A percentile compares a stretch with the other conserved stretches of the same genome.
phyloP scores from a whole-genome alignment of 106 monocot genomes.

The Dioscorea zingiberensis region DNA sequence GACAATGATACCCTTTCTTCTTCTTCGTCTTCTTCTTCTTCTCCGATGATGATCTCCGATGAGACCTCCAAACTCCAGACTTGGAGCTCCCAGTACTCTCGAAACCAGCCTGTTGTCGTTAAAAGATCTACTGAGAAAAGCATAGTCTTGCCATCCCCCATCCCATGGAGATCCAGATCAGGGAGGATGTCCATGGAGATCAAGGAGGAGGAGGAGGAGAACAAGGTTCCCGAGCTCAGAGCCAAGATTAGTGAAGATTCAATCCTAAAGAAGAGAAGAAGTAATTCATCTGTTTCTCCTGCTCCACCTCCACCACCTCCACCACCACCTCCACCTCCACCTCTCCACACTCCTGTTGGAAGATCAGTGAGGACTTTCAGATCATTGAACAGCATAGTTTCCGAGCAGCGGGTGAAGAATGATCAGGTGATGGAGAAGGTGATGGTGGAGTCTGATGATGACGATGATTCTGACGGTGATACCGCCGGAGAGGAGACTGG shows the following conservation, averaged over 20 bases:
- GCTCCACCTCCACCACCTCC: slow-evolving; percentile 27
- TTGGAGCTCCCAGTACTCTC: slow-evolving; percentile 53
- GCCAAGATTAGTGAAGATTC: slow-evolving; percentile 30
- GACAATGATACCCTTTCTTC: neutral
- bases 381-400: slow-evolving; percentile 1
- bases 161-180: slow-evolving; percentile 73
- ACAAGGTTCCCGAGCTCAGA: neutral
- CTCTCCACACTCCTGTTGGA: slow-evolving; percentile 19
- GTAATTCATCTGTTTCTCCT: slow-evolving; percentile 19
- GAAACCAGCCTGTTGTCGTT: slow-evolving; percentile 35
- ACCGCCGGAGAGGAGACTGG: neutral
- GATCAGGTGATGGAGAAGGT: slow-evolving; percentile 25
- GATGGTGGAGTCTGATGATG: slow-evolving; percentile 32
- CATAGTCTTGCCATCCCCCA: slow-evolving; percentile 57
- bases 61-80: slow-evolving; percentile 14
- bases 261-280: slow-evolving; percentile 23
- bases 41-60: too few species aligned
- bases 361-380: slow-evolving; percentile 40
- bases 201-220: too few species aligned
- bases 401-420: slow-evolving; percentile 2
- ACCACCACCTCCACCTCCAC: slow-evolving; percentile 48
- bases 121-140: neutral
- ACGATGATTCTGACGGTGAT: slow-evolving; percentile 11
- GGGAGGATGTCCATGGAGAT: too few species aligned
- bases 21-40: too few species aligned